phyloP scores from a whole-genome alignment of 495 filamentous ascomycete genomes.

The Aspergillus sparsus region DNA sequence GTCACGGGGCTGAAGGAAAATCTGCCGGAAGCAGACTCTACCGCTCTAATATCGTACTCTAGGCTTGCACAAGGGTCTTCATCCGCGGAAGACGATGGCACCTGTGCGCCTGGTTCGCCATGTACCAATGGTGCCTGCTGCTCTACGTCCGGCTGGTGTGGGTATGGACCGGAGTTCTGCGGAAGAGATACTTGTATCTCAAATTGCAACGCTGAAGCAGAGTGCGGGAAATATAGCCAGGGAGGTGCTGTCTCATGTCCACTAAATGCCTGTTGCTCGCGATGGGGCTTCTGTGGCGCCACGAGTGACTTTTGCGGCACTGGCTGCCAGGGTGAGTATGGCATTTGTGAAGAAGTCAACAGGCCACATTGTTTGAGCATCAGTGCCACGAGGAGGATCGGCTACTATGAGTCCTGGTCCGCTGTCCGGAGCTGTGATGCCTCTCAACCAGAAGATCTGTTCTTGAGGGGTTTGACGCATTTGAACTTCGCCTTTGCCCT shows the following conservation, averaged over 20 bases:
- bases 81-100: too few species aligned
- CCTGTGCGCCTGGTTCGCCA: background rate
- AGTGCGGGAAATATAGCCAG: conserved; percentile 34
- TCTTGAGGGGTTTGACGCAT: conserved; percentile 16
- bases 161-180: conserved; percentile 13
- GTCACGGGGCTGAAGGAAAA: too few species aligned
- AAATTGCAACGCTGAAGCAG: conserved; percentile 37
- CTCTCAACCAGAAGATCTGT: background rate
- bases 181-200: conserved; percentile 12
- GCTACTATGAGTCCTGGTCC: conserved; percentile 20
- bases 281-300: conserved; percentile 38
- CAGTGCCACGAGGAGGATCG: conserved; percentile 1
- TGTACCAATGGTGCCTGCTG: conserved; percentile 15
- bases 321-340: conserved; percentile 21
- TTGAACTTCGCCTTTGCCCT: conserved; percentile 12
- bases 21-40: too few species aligned
- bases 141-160: conserved; percentile 2
- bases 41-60: too few species aligned
- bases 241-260: conserved; percentile 27
- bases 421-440: conserved; percentile 4
- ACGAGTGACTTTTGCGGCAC: conserved; percentile 48
- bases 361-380: background rate
- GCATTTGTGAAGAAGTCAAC: background rate
- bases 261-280: conserved; percentile 34
- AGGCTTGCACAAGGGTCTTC: too few species aligned